A percentile compares a stretch with the other conserved stretches of the same genome.
Conservation (phyloP, 169 alveolate genomes). For the Neospora caninum region DNA sequence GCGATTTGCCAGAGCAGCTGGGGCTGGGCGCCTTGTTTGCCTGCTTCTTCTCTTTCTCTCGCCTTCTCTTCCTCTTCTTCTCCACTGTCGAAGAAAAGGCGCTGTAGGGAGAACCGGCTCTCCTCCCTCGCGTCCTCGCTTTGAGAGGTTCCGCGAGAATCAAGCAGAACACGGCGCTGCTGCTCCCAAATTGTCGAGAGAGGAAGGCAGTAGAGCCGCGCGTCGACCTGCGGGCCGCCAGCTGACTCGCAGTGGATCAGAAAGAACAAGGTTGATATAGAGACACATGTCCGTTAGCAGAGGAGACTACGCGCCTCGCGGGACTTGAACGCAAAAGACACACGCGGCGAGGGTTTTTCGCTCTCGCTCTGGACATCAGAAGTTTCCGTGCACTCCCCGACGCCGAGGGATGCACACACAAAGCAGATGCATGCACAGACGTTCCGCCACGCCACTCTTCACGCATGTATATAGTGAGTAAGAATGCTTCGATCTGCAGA, state of each 20-base stretch:
- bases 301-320: background rate
- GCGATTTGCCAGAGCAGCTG: slow-evolving; percentile 20
- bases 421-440: too few relatives aligned
- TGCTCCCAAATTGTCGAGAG: slow-evolving; percentile 30
- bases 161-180: background rate
- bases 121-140: background rate
- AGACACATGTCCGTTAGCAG: background rate
- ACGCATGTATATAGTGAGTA: too few relatives aligned
- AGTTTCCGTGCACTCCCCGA: too few relatives aligned
- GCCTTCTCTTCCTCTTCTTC: slow-evolving; percentile 11
- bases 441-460: too few relatives aligned
- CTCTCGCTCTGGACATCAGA: too few relatives aligned
- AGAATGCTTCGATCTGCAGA: too few relatives aligned
- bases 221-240: slow-evolving; percentile 33
- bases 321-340: too few relatives aligned
- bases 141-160: background rate
- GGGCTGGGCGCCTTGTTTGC: background rate
- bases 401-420: too few relatives aligned
- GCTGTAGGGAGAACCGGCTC: background rate
- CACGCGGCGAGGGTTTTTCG: too few relatives aligned
- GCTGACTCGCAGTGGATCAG: background rate
- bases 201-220: slow-evolving; percentile 1
- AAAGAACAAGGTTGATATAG: background rate
- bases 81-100: slow-evolving; percentile 5
- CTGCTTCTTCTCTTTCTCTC: slow-evolving; percentile 1